Evolutionary conservation across 148 eudicot genomes (phyloP).

Genomic region (Arbutus unedo): DNA sequence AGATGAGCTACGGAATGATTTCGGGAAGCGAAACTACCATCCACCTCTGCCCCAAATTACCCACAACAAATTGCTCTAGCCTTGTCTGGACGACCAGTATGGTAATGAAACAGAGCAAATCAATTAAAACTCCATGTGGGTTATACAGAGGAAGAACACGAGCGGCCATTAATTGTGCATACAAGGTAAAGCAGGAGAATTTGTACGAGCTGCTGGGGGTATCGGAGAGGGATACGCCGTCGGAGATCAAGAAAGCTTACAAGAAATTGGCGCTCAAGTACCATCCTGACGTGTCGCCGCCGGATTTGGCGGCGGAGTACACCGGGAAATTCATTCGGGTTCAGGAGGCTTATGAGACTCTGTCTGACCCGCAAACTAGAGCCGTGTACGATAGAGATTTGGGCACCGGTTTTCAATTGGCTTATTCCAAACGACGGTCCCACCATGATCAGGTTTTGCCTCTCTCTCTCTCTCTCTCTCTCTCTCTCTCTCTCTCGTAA

Average conservation of each 20-base stretch:
- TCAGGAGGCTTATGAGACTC: constrained; percentile 76
- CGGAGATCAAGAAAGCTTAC: constrained; percentile 79
- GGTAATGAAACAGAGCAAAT: neutral
- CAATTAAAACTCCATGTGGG: neutral
- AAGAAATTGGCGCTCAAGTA: constrained; percentile 66
- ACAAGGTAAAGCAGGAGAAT: constrained; percentile 23
- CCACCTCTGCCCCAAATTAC: neutral
- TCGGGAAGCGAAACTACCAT: constrained; percentile 8
- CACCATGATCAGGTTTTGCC: constrained; percentile 5
- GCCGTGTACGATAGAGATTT: constrained; percentile 62
- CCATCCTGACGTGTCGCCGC: constrained; percentile 96
- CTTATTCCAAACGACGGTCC: constrained; percentile 40
- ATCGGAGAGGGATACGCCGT: constrained; percentile 31
- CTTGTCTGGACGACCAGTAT: neutral
- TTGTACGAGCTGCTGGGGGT: constrained; percentile 65
- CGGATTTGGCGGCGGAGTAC: constrained; percentile 60
- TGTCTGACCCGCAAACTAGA: constrained; percentile 62
- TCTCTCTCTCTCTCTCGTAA: too few relatives aligned
- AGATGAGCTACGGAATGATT: constrained; percentile 10
- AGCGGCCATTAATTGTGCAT: neutral
- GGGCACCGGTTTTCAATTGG: constrained; percentile 48
- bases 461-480: neutral
- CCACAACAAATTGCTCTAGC: neutral
- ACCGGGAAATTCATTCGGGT: constrained; percentile 66
- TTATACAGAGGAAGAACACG: constrained; percentile 1